Base-by-base conservation (phyloP, 805 yeast genomes). In the Priceomyces melissophilus region DNA sequence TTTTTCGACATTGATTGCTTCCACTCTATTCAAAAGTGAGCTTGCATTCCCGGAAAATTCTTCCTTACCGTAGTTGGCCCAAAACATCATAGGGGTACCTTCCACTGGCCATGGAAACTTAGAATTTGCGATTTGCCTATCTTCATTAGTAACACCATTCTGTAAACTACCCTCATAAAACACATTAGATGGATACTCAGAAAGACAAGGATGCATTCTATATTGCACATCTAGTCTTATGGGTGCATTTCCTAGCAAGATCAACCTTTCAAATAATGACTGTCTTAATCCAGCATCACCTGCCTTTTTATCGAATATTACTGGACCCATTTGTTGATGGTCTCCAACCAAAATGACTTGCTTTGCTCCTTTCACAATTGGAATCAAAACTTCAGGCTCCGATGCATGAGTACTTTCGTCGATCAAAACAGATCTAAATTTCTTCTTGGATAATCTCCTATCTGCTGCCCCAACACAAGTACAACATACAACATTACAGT, bases 401-500 rank as follows among this genome's bases (percentile, higher is more conserved):
- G 91, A 78, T 2, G 96, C 91, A 65, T 91, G 97, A 0, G 97
- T 88, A 54, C 88, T 82, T 66, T 90, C 98, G 63, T 90, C 98
- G 44, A 90, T 85, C 45, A 90, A 70, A 2, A 88, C 96, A 0
- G 91, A 78, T 51, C 87, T 73, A 63, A 90, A 90, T 35, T 71
- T 68, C 44, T 79, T 58, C 9, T 58, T 53, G 4, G 63, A 60
- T 32, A 91, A 65, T 47, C 95, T 70, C 40, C 52, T 62, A 61
- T 87, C 96, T 40, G 90, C 95, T 2, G 97, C 96, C 46, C 95
- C 96, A 17, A 84, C 89, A 73, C 96, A 88, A 0, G 98, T 90
- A 58, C 87, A 76, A 65, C 96, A 89, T 10, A 90, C 81, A 31
- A 89, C 89, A 49, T 87, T 87, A 30, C 88, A 84, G 10, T 67